A percentile compares a stretch with the other conserved stretches of the same genome.
phyloP scores from a whole-genome alignment of 2,329 filamentous ascomycete genomes.

The Venturia asperata region DNA sequence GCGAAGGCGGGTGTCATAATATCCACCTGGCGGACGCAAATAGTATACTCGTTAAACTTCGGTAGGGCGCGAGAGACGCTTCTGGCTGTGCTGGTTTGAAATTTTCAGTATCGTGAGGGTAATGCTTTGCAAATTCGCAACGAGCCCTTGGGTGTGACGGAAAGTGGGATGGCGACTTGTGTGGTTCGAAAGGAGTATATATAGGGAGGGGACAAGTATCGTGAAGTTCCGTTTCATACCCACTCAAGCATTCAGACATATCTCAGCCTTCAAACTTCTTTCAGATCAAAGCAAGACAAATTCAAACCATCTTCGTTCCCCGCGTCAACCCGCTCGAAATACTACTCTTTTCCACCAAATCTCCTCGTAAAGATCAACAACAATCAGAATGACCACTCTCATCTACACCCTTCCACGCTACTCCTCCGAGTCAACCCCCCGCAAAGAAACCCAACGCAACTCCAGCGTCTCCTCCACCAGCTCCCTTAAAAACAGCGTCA shows the following conservation, averaged over 20 bases:
- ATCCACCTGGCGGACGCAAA: conserved; percentile 4
- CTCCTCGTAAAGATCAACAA: not conserved
- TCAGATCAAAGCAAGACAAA: not conserved
- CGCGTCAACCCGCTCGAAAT: not conserved
- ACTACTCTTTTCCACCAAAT: not conserved
- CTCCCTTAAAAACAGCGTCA: conserved; percentile 1
- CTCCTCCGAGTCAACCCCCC: not conserved
- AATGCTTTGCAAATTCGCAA: not conserved
- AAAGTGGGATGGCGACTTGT: not conserved
- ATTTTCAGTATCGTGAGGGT: conserved; percentile 4
- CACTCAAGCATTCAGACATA: conserved; percentile 8
- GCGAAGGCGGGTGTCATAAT: not conserved
- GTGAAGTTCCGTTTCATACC: not conserved
- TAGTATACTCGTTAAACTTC: not conserved
- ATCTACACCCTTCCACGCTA: conserved; percentile 1
- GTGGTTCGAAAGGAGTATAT: not conserved
- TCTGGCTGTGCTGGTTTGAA: not conserved
- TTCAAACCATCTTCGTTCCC: not conserved
- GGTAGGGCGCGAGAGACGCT: not conserved
- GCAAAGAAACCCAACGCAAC: not conserved
- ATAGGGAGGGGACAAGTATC: not conserved
- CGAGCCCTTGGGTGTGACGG: not conserved
- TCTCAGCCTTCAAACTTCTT: not conserved
- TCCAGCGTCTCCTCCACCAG: conserved; percentile 1
- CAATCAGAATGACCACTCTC: not conserved